These are phyloP conservation scores for Exophiala calicioides DNA, from an alignment of 2,329 filamentous ascomycete genomes.

Conservation along the genomic window DNA sequence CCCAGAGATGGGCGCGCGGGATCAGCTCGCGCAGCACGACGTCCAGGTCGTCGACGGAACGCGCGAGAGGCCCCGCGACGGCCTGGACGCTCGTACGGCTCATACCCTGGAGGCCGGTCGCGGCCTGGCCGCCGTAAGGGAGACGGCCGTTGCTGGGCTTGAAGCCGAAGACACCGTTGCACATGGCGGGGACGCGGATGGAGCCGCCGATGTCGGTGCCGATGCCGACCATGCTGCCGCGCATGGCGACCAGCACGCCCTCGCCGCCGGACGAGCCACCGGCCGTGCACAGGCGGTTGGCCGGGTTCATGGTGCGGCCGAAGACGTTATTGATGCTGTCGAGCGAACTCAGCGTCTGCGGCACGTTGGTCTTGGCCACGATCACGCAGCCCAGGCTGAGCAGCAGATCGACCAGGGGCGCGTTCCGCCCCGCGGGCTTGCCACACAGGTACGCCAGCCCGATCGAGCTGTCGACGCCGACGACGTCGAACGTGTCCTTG, in stretches of 20 bases:
- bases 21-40: slow-evolving; percentile 55
- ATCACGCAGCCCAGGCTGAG: slow-evolving; percentile 63
- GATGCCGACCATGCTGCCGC: slow-evolving; percentile 60
- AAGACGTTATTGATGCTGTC: slow-evolving; percentile 61
- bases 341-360: slow-evolving; percentile 57
- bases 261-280: slow-evolving; percentile 69
- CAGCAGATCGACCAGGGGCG: slow-evolving; percentile 60
- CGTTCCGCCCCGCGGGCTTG: slow-evolving; percentile 58
- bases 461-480: slow-evolving; percentile 56
- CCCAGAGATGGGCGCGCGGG: slow-evolving; percentile 55
- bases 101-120: slow-evolving; percentile 48
- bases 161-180: slow-evolving; percentile 54
- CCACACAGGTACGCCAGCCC: slow-evolving; percentile 63
- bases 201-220: slow-evolving; percentile 60
- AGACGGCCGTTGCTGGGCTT: slow-evolving; percentile 52
- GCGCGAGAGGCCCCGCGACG: slow-evolving; percentile 45
- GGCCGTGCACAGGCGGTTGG: slow-evolving; percentile 59
- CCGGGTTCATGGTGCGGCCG: slow-evolving; percentile 64
- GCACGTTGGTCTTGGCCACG: slow-evolving; percentile 71
- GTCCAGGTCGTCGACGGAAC: slow-evolving; percentile 42
- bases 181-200: slow-evolving; percentile 51
- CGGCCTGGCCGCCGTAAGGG: slow-evolving; percentile 55
- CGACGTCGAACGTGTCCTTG: slow-evolving; percentile 39
- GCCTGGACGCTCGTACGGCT: slow-evolving; percentile 55
- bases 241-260: slow-evolving; percentile 58